Evolutionary conservation across 495 filamentous ascomycete species (phyloP), one percentile per base, ranked within the genome.

Genomic region (Penicillium goetzii): DNA sequence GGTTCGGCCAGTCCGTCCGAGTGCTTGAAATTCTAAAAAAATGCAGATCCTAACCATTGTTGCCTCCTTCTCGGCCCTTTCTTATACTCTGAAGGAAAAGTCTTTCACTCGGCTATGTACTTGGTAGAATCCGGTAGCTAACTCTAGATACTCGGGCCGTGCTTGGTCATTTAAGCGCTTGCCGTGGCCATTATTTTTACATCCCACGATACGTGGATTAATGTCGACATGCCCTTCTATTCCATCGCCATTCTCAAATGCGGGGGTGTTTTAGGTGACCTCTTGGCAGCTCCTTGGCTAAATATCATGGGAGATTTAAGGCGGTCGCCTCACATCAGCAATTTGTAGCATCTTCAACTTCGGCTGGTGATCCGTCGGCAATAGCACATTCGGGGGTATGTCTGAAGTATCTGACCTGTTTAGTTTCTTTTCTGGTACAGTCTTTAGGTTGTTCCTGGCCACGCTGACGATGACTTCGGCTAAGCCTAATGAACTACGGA

Each of bases 1-100:
- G 66, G 0, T 91, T 92, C 71, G 74, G 78, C 1, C 89, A 88
- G 88, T 85, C 88, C 1, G 81, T 91, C 15, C 78, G 90, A 40
- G 74, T 82, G 8, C 72, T 90, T 52, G 90, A 82, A 0, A 88
- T 90, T 71, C 78, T 92, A n/a, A n/a, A n/a, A n/a, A n/a, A n/a
- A n/a, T 85, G 64, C 63, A 89, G 0, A 77, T 63, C 0, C 69
- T 76, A 8, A 68, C 86, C 38, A 41, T 59, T 1, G 68, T 83
- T 14, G 75, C 82, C 38, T 74, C 72, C 54, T 8, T 81, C 9
- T 55, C n/a, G 32, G 32, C 1, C 59, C 73, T 11, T 62, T 86
- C 9, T 36, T 28, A 26, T 15, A 8, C 52, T 4, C 50, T 26
- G 50, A 32, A 17, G 26, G 4, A 5, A 5, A 40, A 40, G 36